Percentiles rank a stretch among this genome's conserved stretches.
phyloP scores from a whole-genome alignment of 495 filamentous ascomycete species.

The Trichoderma gamsii region DNA sequence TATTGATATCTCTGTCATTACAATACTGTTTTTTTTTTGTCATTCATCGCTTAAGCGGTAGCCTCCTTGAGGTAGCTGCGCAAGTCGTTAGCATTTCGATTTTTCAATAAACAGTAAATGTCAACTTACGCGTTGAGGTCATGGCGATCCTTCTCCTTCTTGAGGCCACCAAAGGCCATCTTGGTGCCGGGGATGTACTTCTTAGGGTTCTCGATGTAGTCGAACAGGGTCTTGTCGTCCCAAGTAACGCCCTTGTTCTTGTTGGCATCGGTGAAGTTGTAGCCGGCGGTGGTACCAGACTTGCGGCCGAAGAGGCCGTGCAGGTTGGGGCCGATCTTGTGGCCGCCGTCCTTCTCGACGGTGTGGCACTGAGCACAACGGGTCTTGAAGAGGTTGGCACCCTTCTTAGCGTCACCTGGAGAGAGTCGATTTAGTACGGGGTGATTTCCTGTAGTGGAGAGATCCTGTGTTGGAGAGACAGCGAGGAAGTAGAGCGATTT shows the following conservation, averaged over 20 bases:
- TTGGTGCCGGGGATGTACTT: conserved; percentile 94
- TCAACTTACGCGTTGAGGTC: conserved; percentile 90
- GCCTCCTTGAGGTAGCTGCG: conserved; percentile 60
- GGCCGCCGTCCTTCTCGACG: conserved; percentile 73
- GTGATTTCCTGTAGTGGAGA: neutral
- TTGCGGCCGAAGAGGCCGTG: conserved; percentile 97
- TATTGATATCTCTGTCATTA: conserved; percentile 32
- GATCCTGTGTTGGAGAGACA: neutral
- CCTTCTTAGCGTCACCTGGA: conserved; percentile 90
- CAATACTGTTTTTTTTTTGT: conserved; percentile 24
- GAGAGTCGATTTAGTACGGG: conserved; percentile 29
- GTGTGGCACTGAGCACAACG: conserved; percentile 99
- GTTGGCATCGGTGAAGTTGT: conserved; percentile 99
- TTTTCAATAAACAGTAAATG: conserved; percentile 17
- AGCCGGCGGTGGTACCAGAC: conserved; percentile 84
- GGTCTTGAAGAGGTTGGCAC: conserved; percentile 99
- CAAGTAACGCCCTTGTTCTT: conserved; percentile 90
- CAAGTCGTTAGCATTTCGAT: conserved; percentile 4
- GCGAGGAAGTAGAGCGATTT: neutral
- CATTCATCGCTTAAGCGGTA: conserved; percentile 47
- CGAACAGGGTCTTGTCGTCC: conserved; percentile 73
- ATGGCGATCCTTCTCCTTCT: conserved; percentile 99
- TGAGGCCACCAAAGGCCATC: conserved; percentile 99
- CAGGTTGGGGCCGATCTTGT: conserved; percentile 97
- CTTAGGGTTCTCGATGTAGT: conserved; percentile 54